Base-by-base conservation (phyloP, 257 asterid species). In the Lantana camara region DNA sequence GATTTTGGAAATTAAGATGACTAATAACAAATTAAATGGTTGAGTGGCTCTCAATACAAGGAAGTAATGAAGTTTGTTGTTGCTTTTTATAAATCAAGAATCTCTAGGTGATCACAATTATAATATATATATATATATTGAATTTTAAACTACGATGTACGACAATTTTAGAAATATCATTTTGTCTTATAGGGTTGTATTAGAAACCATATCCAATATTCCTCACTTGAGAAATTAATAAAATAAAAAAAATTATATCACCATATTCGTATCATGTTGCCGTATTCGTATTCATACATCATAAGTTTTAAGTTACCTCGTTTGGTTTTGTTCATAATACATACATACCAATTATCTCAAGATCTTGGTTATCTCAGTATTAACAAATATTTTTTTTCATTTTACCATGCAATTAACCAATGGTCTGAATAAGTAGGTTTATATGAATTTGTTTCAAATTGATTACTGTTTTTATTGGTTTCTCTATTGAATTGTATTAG, bases 61-160 rank as follows among this genome's bases (percentile, higher is more conserved):
- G 27, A 45, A 22, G 50, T 23, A 57, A 58, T 60, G 55, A 73
- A 44, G 66, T 60, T 35, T 38, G 51, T 42, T 66, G 35, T 63
- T 52, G 24, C 73, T 68, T 48, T 59, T 68, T 37, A 52, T 20
- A 29, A 40, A 51, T 50, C 17, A 40, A 50, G 52, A 65, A 58
- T 57, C 63, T 41, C 57, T 19, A 13, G 23, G 15, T 35, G 21
- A 57, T 56, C 54, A 16, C 47, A 55, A 16, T 17, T 7, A 34
- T 32, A 40, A 38, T n/a, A n/a, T n/a, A n/a, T n/a, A n/a, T n/a
- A n/a, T n/a, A n/a, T n/a, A n/a, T n/a, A n/a, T n/a, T n/a, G n/a
- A n/a, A n/a, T n/a, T n/a, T n/a, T n/a, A n/a, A n/a, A n/a, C n/a
- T n/a, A n/a, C n/a, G n/a, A n/a, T n/a, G n/a, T n/a, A n/a, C n/a